Evolutionary conservation across 1,139 yeast genomes (phyloP), one percentile per base, ranked within the genome.

Genomic region (Lipomyces yarrowii): DNA sequence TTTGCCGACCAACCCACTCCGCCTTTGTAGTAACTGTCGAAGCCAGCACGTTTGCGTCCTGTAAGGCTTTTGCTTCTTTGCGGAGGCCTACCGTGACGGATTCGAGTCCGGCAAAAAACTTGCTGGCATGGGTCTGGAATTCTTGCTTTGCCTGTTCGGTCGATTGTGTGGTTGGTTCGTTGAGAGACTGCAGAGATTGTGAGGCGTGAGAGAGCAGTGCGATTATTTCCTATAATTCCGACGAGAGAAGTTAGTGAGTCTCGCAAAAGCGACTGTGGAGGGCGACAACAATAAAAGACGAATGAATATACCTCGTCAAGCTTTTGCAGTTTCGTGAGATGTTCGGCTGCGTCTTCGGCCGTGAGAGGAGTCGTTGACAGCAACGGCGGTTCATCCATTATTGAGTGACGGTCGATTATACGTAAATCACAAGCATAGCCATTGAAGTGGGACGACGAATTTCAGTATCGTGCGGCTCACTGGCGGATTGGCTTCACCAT

Each of bases 1-100:
- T 76, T 63, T 73, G 74, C 55, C 71, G 65, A n/a, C 79, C 78
- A 53, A 75, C 75, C 73, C 77, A 72, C 52, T 74, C 75, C 6
- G 80, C 82, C 70, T 77, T 74, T 13, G 77, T 73, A 51, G 78
- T 78, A 57, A 76, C 71, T 60, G 74, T 73, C 57, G 75, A 70
- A 2, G 79, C 82, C 62, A 75, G 76, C 63, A 79, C 78, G 62
- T 77, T 78, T 48, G 80, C 80, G 56, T 78, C 79, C 64, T 79
- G 77, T 54, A 81, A 72, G 55, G 77, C 70, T 61, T 79, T 73
- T 54, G 81, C 77, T 64, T 82, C 83, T 18, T 77, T 76, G 1
- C 83, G 77, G 64, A 82, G 72, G 18, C 77, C 76, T 7, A 78
- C 78, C 11, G 82, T 77, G 3, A 80, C 77, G 8, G 71, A 71